Evolutionary conservation across 176 grass and related monocot genomes (phyloP), one percentile per base, ranked within the genome.

Genomic region (Oryza officinalis): DNA sequence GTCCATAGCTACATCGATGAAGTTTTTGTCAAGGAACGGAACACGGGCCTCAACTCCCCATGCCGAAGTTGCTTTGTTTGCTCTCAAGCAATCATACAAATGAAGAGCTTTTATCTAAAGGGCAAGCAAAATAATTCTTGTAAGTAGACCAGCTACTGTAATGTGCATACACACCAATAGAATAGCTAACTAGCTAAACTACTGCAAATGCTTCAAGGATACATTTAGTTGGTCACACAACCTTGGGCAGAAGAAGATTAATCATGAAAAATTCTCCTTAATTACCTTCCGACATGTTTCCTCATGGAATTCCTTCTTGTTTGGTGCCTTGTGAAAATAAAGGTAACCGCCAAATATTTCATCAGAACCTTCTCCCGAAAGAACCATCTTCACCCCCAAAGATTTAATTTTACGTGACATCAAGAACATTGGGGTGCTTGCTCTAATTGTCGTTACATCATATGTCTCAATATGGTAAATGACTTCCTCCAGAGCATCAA

Each of bases 371-470:
- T 99, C 97, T 67, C 97, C 97, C 0, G 97, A 99, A 72, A 99
- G 91, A 86, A 99, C 97, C 93, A 99, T 99, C 88, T 99, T 96
- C 60, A 99, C 97, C 31, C 96, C 97, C 75, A 96, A 87, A 57
- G 97, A 99, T 85, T 96, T 99, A 23, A 99, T 99, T 76, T 99
- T 96, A n/a, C 97, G 85, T 23, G 97, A 94, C 93, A 99, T 99
- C 45, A 99, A 84, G 83, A 99, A 99, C 97, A 96, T 99, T 67
- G 97, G 96, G 15, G 91, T 99, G 83, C 97, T 99, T 23, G 93
- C 97, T 85, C 97, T 92, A 72, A 99, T 86, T 80, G 97, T 99
- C 0, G 93, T 99, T 74, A 96, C 93, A 73, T 96, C 97, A 40
- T 96, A 99, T 65, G 93, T 94, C 67, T 99, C 97, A 8, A 91